Percentiles rank a stretch among this genome's conserved stretches.
Conservation (phyloP, 2,329 filamentous ascomycete species). For the Grosmannia serpens region DNA sequence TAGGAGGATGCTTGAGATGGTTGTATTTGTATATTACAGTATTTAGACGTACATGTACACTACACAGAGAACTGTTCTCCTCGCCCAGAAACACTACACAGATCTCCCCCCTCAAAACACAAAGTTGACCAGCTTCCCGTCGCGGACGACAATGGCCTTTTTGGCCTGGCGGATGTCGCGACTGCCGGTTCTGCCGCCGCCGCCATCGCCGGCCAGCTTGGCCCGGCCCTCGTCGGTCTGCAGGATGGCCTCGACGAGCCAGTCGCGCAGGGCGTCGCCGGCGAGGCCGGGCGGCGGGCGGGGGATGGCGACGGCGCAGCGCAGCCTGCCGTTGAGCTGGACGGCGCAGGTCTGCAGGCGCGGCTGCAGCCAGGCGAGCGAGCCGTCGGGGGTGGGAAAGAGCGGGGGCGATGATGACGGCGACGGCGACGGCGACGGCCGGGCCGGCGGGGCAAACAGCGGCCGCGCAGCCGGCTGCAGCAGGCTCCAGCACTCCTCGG, state of each 20-base stretch:
- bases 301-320: conserved; percentile 54
- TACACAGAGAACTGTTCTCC: no score
- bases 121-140: conserved; percentile 64
- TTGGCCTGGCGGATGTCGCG: conserved; percentile 39
- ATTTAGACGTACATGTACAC: neutral
- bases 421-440: neutral
- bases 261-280: conserved; percentile 39
- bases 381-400: conserved; percentile 50
- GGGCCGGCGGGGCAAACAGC: conserved; percentile 1
- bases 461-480: conserved; percentile 27
- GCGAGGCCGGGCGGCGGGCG: conserved; percentile 32
- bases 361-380: conserved; percentile 36
- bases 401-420: conserved; percentile 7
- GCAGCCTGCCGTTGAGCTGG: conserved; percentile 70
- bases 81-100: no score
- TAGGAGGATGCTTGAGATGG: neutral
- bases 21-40: neutral
- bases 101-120: conserved; percentile 32
- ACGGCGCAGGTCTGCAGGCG: conserved; percentile 50
- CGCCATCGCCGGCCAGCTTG: conserved; percentile 39
- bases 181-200: conserved; percentile 15
- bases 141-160: conserved; percentile 53
- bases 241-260: conserved; percentile 51
- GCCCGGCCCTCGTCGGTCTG: conserved; percentile 47
- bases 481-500: conserved; percentile 68